Evolutionary conservation across 2,329 filamentous ascomycete genomes (phyloP), one percentile per base, ranked within the genome.

Genomic region (Corynespora cassiicola): DNA sequence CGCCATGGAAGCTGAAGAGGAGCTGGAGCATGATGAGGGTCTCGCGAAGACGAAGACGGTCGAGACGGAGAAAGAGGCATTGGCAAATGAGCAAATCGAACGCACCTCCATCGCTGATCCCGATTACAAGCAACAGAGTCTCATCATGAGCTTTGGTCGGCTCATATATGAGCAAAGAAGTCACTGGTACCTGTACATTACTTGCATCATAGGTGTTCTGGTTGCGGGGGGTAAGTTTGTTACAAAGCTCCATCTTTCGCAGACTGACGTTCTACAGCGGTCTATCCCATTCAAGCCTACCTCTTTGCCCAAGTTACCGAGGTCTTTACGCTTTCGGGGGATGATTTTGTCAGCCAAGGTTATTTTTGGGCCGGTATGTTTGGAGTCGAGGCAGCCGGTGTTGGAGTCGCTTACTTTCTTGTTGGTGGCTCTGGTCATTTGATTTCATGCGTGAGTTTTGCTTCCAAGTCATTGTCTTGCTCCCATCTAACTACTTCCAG

Each of bases 351-450:
- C 1, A 38, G 58, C 14, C 29, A 56, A 31, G 75, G 75, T 20
- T 73, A 78, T 33, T 86, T 85, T 59, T 87, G 81, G 80, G 76
- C 81, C 0, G 72, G 84, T 42, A 86, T 87, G 80, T 87, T 83
- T 71, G 72, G 81, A 14, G 63, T 82, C 0, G 68, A 85, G 18
- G 83, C 82, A 2, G 69, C 78, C 4, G 75, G 66, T 7, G 65
- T 76, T 7, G 79, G 79, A 2, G 2, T 78, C 0, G 66, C 74
- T 11, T 86, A 86, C 59, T 80, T 80, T 47, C 41, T 71, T 15
- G 65, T 81, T 6, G 72, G 70, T 4, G 58, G 45, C 16, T 50
- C 61, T 4, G 50, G 58, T 1, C 64, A 70, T 29, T 42, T 57
- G 7, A 58, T 68, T 6, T 54, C 58, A 9, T 40, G 61, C 16